These are phyloP conservation scores for Leptosphaerulina australis DNA, from an alignment of 2,329 filamentous ascomycete genomes.

Conservation along the genomic window DNA sequence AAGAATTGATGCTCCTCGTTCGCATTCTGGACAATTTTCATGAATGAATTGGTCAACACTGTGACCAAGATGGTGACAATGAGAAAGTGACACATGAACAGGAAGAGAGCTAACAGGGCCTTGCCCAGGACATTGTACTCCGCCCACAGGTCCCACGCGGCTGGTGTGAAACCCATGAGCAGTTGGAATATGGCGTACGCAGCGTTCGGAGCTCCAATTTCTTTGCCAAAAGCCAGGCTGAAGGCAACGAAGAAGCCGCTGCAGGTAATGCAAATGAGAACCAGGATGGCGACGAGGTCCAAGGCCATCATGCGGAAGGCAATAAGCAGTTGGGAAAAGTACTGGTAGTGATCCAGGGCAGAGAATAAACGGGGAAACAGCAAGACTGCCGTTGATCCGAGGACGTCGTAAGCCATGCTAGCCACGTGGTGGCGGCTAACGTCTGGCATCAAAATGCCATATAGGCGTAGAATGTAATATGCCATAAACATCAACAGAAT, in stretches of 20 bases:
- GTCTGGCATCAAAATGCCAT: constrained; percentile 82
- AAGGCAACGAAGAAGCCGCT: constrained; percentile 97
- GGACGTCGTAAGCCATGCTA: constrained; percentile 88
- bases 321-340: constrained; percentile 93
- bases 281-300: constrained; percentile 82
- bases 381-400: constrained; percentile 87
- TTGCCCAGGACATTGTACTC: constrained; percentile 81
- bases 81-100: constrained; percentile 94
- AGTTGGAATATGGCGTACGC: constrained; percentile 93
- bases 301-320: constrained; percentile 94
- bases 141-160: constrained; percentile 89
- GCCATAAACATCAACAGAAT: constrained; percentile 84
- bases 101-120: constrained; percentile 75
- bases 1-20: constrained; percentile 91
- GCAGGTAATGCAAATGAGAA: constrained; percentile 84
- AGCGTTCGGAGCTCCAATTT: constrained; percentile 73
- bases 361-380: constrained; percentile 91
- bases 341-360: constrained; percentile 90
- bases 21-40: constrained; percentile 90
- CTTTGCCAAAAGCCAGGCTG: constrained; percentile 75
- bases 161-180: constrained; percentile 93
- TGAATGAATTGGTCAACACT: constrained; percentile 95
- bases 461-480: constrained; percentile 89
- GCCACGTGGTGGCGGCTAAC: constrained; percentile 72
- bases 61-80: constrained; percentile 94